Evolutionary conservation across 2,329 filamentous ascomycete species (phyloP).

Genomic region (Scleromitrula shiraiana): DNA sequence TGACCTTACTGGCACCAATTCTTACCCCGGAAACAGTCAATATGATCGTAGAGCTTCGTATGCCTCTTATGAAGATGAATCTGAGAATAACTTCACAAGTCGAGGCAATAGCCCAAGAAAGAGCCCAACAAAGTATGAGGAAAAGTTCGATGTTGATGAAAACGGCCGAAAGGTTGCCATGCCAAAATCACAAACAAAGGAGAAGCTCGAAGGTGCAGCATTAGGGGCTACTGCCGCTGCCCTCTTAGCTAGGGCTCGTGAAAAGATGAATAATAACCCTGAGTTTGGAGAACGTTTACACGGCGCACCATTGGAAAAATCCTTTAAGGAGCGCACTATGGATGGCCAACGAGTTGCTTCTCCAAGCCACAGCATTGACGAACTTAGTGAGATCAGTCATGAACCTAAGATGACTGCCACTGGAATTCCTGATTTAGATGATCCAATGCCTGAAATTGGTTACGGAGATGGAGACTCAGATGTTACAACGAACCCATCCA

Average conservation of each 20-base stretch:
- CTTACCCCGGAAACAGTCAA: slow-evolving; percentile 33
- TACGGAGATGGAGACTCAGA: slow-evolving; percentile 54
- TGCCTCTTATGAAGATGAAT: slow-evolving; percentile 29
- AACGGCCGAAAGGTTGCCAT: slow-evolving; percentile 28
- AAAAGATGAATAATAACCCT: slow-evolving; percentile 19
- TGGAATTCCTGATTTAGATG: slow-evolving; percentile 58
- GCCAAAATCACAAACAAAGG: slow-evolving; percentile 24
- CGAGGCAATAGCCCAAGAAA: slow-evolving; percentile 39
- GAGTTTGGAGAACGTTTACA: slow-evolving; percentile 24
- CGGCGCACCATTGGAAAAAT: slow-evolving; percentile 52
- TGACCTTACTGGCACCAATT: slow-evolving; percentile 56
- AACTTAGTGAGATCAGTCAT: slow-evolving; percentile 37
- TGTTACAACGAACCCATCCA: slow-evolving; percentile 75
- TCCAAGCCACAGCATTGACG: slow-evolving; percentile 51
- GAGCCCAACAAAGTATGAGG: slow-evolving; percentile 24
- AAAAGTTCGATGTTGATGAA: slow-evolving; percentile 30
- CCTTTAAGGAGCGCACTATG: slow-evolving; percentile 57
- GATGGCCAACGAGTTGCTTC: slow-evolving; percentile 44
- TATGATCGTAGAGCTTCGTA: slow-evolving; percentile 26
- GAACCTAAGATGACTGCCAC: slow-evolving; percentile 56
- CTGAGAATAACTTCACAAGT: slow-evolving; percentile 29
- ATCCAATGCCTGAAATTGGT: slow-evolving; percentile 72
- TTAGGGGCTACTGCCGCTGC: slow-evolving; percentile 21
- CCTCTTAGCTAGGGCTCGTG: slow-evolving; percentile 21
- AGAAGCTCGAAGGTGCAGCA: slow-evolving; percentile 20